phyloP scores from a whole-genome alignment of 208 protist genomes.

The Balamuthia mandrillaris region DNA sequence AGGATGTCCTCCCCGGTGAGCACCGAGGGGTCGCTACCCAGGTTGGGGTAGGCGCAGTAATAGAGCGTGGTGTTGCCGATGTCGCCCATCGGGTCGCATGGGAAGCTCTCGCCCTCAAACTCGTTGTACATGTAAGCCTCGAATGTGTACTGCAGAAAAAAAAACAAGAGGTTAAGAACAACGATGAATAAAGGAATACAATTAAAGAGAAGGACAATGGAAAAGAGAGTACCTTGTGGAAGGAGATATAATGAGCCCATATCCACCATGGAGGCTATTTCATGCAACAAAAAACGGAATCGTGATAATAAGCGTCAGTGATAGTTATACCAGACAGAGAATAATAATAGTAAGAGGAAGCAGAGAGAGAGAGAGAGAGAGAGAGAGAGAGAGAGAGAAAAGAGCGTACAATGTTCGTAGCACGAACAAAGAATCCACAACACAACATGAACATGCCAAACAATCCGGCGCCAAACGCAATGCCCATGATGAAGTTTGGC shows the following conservation, averaged over 20 bases:
- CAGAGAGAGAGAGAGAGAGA: not conserved
- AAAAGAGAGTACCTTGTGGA: constrained; percentile 18
- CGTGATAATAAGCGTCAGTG: no score
- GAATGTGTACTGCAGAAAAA: no score
- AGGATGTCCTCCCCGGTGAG: constrained; percentile 6
- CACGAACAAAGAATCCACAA: constrained; percentile 19
- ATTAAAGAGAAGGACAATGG: not conserved
- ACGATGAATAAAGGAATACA: not conserved
- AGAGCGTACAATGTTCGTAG: constrained; percentile 15
- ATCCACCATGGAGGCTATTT: constrained; percentile 7
- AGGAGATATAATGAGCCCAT: constrained; percentile 33
- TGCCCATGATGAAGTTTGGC: constrained; percentile 7
- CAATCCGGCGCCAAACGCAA: not conserved
- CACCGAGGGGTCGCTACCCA: not conserved
- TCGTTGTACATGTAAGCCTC: constrained; percentile 26
- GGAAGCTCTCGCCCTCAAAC: not conserved
- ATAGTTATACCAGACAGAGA: no score
- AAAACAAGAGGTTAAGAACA: not conserved
- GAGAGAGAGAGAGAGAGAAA: not conserved
- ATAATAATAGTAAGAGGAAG: not conserved
- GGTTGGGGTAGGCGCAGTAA: constrained; percentile 2
- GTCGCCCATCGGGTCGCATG: not conserved
- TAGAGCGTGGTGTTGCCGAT: not conserved
- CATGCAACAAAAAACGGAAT: no score
- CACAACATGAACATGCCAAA: constrained; percentile 34